Base-by-base conservation (phyloP, 208 protist species). In the Endotrypanum monterogeii region DNA sequence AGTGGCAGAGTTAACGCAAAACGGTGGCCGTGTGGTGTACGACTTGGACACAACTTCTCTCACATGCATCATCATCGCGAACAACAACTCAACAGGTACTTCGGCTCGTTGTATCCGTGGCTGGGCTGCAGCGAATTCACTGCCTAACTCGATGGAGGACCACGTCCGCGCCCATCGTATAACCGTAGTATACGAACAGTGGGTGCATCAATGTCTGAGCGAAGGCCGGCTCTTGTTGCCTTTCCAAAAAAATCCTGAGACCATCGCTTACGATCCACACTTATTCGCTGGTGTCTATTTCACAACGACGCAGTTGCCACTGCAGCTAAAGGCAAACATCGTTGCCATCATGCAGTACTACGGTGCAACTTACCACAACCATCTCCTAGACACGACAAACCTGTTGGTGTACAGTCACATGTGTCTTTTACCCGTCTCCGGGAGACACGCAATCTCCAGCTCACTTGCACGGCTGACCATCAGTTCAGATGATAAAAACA, bases 281-380 rank as follows among this genome's bases (percentile, higher is more conserved):
- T 51, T 90, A 5, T 85, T 96, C 30, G 60, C 76, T 6, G 65
- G 78, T 0, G n/a, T 94, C 2, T 30, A 54, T 28, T 93, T 96
- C 71, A 96, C 91, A 0, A 96, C 89, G 14, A 93, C 88, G 14
- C 82, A 88, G 73, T 67, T 83, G 57, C 83, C 83, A 23, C 25
- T 46, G 39, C 54, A 74, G 32, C 57, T 93, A 18, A 92, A 90
- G 71, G 71, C 68, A 28, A 90, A 90, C 62, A 79, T 96, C 14
- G 63, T 93, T 16, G 91, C 91, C 7, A 74, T 80, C 6, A 69
- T 96, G 70, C 82, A 84, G 50, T 94, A 91, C 67, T 91, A 86
- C 55, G 91, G 91, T 32, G 91, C 79, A 14, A 71, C 67, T 7
- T 96, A 96, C 79, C 82, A 83, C 57, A 84, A 83, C 23, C 48